phyloP scores from a whole-genome alignment of 352 stramenopile species.

The Plasmopara viticola region DNA sequence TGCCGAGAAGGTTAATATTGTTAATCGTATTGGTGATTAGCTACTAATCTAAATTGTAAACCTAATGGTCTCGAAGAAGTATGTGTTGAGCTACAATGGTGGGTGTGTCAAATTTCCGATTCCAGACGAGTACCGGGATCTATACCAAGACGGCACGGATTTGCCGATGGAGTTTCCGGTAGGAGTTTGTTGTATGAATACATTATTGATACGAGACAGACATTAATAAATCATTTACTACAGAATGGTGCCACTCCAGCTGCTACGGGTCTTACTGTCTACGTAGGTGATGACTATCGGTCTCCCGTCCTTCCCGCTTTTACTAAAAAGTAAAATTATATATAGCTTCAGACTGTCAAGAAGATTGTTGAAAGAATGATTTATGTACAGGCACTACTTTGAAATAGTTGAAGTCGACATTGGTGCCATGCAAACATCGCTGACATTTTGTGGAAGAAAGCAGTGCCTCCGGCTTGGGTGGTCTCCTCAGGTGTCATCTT shows the following conservation, averaged over 20 bases:
- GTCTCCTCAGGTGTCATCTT: slow-evolving; percentile 56
- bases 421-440: slow-evolving; percentile 27
- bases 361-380: slow-evolving; percentile 1
- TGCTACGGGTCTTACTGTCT: slow-evolving; percentile 65
- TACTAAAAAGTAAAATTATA: slow-evolving; percentile 37
- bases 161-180: slow-evolving; percentile 81
- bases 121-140: slow-evolving; percentile 53
- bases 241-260: slow-evolving; percentile 75
- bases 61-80: slow-evolving; percentile 33
- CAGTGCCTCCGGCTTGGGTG: slow-evolving; percentile 68
- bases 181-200: slow-evolving; percentile 2
- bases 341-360: not conserved
- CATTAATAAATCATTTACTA: no score
- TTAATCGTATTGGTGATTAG: not conserved
- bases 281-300: slow-evolving; percentile 42
- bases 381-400: slow-evolving; percentile 55
- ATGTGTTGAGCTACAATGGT: slow-evolving; percentile 66
- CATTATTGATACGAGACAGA: no score
- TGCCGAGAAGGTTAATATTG: slow-evolving; percentile 37
- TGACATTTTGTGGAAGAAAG: slow-evolving; percentile 55
- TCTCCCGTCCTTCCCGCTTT: slow-evolving; percentile 32
- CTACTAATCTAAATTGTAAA: not conserved
- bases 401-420: slow-evolving; percentile 60
- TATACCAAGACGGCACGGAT: slow-evolving; percentile 73
- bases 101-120: slow-evolving; percentile 75